Evolutionary conservation across 164 flowering plant species (phyloP).

Genomic region (Magnolia sinica): DNA sequence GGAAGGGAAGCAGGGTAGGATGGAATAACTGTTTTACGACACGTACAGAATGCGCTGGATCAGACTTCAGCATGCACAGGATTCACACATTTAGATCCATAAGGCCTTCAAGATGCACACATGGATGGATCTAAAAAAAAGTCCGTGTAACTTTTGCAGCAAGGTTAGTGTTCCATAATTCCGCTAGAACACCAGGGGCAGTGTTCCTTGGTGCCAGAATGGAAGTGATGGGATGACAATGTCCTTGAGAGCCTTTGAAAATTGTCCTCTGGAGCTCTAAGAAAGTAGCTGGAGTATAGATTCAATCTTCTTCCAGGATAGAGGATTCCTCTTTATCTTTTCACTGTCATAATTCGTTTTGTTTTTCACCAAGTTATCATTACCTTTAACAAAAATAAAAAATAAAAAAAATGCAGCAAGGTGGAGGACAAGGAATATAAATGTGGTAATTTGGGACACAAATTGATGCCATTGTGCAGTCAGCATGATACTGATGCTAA

Average conservation of each 20-base stretch:
- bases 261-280: no score
- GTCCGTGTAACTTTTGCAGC: not conserved
- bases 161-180: not conserved
- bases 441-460: not conserved
- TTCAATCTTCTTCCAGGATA: not conserved
- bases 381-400: not conserved
- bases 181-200: not conserved
- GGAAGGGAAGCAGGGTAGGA: no score
- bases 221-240: not conserved
- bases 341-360: not conserved
- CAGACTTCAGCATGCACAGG: no score
- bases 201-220: not conserved
- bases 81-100: no score
- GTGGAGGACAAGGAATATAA: not conserved
- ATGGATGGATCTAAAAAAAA: no score
- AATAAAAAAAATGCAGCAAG: not conserved
- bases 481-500: no score
- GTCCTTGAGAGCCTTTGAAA: not conserved
- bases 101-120: no score
- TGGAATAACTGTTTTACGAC: no score
- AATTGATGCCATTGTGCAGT: not conserved
- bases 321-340: not conserved
- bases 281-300: no score
- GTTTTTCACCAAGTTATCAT: no score
- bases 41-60: no score